A percentile compares a stretch with the other conserved stretches of the same genome.
phyloP scores from a whole-genome alignment of 1,284 basidiomycete species.

The Pseudozyma sp. region DNA sequence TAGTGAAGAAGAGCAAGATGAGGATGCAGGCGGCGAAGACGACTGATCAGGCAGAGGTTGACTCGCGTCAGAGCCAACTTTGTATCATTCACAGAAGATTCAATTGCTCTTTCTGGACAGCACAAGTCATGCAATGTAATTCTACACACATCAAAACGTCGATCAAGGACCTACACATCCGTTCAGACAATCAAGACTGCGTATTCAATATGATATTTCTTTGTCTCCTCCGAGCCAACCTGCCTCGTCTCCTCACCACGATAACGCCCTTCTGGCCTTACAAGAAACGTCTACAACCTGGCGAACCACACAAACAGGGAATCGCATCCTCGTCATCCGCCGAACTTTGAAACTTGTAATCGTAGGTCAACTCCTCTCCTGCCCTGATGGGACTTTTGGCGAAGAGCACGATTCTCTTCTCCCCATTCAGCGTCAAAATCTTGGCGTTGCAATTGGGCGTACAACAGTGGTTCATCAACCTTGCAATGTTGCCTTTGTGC shows the following conservation, averaged over 20 bases:
- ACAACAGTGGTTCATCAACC: constrained; percentile 80
- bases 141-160: constrained; percentile 3
- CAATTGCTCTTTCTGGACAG: neutral
- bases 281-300: constrained; percentile 66
- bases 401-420: constrained; percentile 98
- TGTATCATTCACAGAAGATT: no score
- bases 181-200: no score
- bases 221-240: no score
- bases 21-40: neutral
- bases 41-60: neutral
- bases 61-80: neutral
- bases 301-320: constrained; percentile 70
- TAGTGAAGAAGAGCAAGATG: neutral
- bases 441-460: constrained; percentile 97
- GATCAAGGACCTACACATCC: neutral
- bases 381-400: constrained; percentile 93
- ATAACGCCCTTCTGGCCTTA: constrained; percentile 11
- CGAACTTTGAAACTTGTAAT: constrained; percentile 69
- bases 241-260: neutral
- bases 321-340: constrained; percentile 68
- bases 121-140: constrained; percentile 20
- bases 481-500: constrained; percentile 92
- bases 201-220: no score
- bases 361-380: constrained; percentile 71
- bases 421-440: constrained; percentile 97